Evolutionary conservation across 495 filamentous ascomycete genomes (phyloP).

Genomic region (Penicillium egyptiacum): DNA sequence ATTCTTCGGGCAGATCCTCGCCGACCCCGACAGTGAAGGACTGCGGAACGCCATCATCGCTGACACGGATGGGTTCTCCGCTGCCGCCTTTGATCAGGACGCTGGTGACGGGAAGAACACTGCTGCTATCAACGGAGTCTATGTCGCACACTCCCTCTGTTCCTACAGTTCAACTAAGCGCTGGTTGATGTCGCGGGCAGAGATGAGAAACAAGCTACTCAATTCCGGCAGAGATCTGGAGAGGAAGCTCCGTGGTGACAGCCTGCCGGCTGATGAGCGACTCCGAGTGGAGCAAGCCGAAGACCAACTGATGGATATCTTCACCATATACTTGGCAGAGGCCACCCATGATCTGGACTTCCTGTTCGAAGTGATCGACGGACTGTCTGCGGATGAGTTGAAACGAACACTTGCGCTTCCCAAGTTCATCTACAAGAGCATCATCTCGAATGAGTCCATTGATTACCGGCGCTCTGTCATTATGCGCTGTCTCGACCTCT

Average conservation of each 20-base stretch:
- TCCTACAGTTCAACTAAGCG: slow-evolving; percentile 49
- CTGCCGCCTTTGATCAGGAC: slow-evolving; percentile 60
- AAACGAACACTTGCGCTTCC: slow-evolving; percentile 73
- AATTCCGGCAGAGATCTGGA: slow-evolving; percentile 71
- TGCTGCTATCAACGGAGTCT: slow-evolving; percentile 83
- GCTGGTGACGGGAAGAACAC: slow-evolving; percentile 62
- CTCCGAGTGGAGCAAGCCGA: slow-evolving; percentile 86
- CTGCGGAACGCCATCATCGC: slow-evolving; percentile 71
- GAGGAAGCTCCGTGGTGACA: slow-evolving; percentile 64
- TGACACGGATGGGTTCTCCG: slow-evolving; percentile 68
- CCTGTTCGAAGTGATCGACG: slow-evolving; percentile 84
- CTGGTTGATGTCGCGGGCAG: slow-evolving; percentile 78
- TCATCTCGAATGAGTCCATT: slow-evolving; percentile 81
- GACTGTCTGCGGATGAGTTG: slow-evolving; percentile 78
- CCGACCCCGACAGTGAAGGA: slow-evolving; percentile 68
- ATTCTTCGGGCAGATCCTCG: slow-evolving; percentile 91
- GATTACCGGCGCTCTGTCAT: slow-evolving; percentile 86
- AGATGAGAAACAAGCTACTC: slow-evolving; percentile 68
- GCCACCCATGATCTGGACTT: slow-evolving; percentile 80
- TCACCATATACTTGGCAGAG: slow-evolving; percentile 72
- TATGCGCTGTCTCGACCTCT: slow-evolving; percentile 83
- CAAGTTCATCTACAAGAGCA: slow-evolving; percentile 77
- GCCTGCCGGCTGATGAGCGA: slow-evolving; percentile 66
- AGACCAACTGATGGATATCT: slow-evolving; percentile 84
- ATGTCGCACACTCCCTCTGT: slow-evolving; percentile 74